Base-by-base conservation (phyloP, 352 stramenopile species). In the Globisporangium spinosum region DNA sequence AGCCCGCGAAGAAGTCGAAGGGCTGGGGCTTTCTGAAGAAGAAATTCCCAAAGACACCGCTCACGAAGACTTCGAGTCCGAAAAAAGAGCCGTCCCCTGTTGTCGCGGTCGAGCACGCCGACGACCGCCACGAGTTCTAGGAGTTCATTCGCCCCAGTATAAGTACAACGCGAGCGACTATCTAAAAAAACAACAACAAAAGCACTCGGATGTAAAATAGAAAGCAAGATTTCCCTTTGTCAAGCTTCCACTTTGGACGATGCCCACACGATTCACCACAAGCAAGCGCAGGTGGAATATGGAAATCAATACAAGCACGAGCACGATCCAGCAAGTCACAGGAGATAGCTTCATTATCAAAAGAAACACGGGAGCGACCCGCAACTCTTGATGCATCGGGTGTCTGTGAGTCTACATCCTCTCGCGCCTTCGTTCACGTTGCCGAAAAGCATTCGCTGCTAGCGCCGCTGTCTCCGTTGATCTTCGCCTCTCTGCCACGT, bases 41-140 rank as follows among this genome's bases (percentile, higher is more conserved):
- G 45, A 51, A 51, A 23, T 65, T 70, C 35, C 58, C 64, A 23
- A 73, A 70, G 62, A 63, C 32, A 27, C 22, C 25, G 15, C 68
- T 65, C 22, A 23, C 34, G 9, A 64, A 70, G 51, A 35, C 56
- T 13, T 32, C 45, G 13, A 67, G 55, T 9, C 63, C 65, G 15
- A 69, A 66, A 29, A 6, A 62, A 29, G 57, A 66, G 1, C 47
- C 61, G 23, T 40, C 65, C 17, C 34, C 70, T 10, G 60, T 65
- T 29, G 27, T 70, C 32, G 57, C 64, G 20, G 70, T 84, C 58
- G 68, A 76, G 61, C 77, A 73, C 64, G 80, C 75, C n/a, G 64
- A 74, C 51, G 81, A 80, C 53, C 69, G 84, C 61, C 72, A 80
- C 64, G 82, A 90, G 68, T 90, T 90, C 62, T 90, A 56, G 32